phyloP scores from a whole-genome alignment of 768 basidiomycete genomes.

The Neoboletus subvelutipes region DNA sequence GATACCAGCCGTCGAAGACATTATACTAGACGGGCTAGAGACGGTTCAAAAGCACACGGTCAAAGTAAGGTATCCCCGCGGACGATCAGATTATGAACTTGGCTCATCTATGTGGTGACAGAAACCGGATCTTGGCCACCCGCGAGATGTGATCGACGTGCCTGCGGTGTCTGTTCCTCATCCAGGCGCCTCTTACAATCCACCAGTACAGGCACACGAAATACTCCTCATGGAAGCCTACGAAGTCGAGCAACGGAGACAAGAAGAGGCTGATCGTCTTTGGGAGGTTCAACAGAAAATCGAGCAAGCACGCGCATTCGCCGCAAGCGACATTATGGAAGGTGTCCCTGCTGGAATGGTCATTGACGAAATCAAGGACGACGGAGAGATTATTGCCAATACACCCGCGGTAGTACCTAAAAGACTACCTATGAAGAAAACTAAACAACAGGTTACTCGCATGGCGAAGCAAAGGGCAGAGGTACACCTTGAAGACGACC shows the following conservation, averaged over 20 bases:
- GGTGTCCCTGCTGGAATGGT: constrained; percentile 65
- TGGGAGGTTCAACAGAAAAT: constrained; percentile 56
- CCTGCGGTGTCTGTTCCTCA: constrained; percentile 73
- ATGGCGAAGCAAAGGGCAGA: constrained; percentile 63
- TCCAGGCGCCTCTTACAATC: constrained; percentile 88
- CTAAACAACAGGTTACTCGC: constrained; percentile 66
- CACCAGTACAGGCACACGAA: constrained; percentile 68
- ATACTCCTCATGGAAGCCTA: constrained; percentile 69
- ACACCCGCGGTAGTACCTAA: constrained; percentile 37
- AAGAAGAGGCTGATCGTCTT: constrained; percentile 53
- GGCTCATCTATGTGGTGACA: constrained; percentile 23
- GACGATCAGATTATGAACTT: background rate
- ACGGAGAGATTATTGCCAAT: constrained; percentile 36
- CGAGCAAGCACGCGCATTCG: constrained; percentile 42
- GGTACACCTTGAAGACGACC: constrained; percentile 38
- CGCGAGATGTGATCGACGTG: constrained; percentile 53
- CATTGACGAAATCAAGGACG: constrained; percentile 46
- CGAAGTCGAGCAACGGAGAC: constrained; percentile 58
- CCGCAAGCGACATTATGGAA: constrained; percentile 30
- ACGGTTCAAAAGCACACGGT: constrained; percentile 39
- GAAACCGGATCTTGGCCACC: constrained; percentile 49
- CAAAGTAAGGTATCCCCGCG: constrained; percentile 44
- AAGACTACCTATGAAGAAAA: constrained; percentile 48
- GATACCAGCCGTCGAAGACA: constrained; percentile 31
- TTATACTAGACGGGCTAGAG: constrained; percentile 43